Conservation (phyloP, 2,329 filamentous ascomycete genomes). For the Aspergillus melleus region DNA sequence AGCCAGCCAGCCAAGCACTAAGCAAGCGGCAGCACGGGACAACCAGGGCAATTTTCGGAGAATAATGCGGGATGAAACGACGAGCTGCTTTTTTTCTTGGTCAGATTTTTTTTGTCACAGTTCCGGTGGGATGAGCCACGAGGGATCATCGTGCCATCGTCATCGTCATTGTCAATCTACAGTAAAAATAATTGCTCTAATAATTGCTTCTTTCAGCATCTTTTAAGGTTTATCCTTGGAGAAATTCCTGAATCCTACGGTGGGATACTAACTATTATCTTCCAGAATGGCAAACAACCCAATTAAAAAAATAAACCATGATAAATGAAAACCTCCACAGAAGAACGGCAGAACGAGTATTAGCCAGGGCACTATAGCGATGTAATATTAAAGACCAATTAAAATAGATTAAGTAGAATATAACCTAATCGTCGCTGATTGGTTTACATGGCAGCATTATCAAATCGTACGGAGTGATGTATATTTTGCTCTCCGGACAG, state of each 20-base stretch:
- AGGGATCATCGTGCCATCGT: background rate
- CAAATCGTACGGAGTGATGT: background rate
- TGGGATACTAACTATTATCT: background rate
- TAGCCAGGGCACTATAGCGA: background rate
- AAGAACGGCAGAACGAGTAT: background rate
- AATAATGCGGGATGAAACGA: constrained; percentile 5
- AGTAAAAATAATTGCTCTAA: too few species aligned
- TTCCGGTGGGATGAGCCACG: background rate
- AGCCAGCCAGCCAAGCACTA: too few species aligned
- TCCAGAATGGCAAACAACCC: background rate
- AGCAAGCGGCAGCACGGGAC: background rate
- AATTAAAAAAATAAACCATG: background rate
- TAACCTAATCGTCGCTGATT: too few species aligned
- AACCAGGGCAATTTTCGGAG: background rate
- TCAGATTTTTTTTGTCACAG: background rate
- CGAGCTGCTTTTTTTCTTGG: background rate
- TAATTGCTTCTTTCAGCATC: background rate
- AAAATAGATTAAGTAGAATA: too few species aligned
- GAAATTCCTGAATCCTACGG: background rate
- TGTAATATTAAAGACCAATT: background rate
- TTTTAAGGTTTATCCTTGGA: background rate
- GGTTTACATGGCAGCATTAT: too few species aligned
- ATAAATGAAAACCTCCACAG: background rate
- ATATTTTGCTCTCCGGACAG: background rate
- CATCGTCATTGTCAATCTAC: background rate